Percentiles rank a stretch among this genome's conserved stretches.
Conservation (phyloP, 129 eudicot species). For the Heracleum sosnowskyi region DNA sequence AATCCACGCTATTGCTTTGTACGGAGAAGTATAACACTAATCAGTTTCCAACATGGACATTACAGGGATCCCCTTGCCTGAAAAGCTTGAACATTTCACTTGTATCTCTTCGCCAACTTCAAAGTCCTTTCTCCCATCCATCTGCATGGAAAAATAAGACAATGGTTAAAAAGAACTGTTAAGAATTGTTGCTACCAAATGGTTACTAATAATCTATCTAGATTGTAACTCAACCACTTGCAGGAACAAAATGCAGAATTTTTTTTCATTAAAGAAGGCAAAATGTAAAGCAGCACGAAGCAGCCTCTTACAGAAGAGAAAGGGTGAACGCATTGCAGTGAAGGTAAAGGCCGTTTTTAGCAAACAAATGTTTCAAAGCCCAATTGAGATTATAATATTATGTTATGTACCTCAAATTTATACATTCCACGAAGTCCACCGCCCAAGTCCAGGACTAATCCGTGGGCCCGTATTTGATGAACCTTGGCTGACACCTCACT, state of each 20-base stretch:
- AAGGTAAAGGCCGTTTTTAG: neutral
- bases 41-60: constrained; percentile 41
- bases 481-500: constrained; percentile 54
- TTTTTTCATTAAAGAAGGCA: neutral
- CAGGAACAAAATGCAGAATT: neutral
- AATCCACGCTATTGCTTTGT: neutral
- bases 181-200: neutral
- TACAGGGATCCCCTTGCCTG: constrained; percentile 68
- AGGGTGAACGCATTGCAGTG: neutral
- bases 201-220: neutral
- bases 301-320: neutral
- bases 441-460: constrained; percentile 84
- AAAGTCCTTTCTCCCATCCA: constrained; percentile 31
- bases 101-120: constrained; percentile 49
- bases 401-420: constrained; percentile 62
- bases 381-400: neutral
- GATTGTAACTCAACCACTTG: neutral
- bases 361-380: neutral
- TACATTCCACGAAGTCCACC: constrained; percentile 74
- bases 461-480: constrained; percentile 73
- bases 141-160: constrained; percentile 28
- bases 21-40: constrained; percentile 11
- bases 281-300: neutral
- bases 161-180: neutral
- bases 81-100: constrained; percentile 58